Base-by-base conservation (phyloP, 352 stramenopile genomes). In the Lagenidium giganteum region DNA sequence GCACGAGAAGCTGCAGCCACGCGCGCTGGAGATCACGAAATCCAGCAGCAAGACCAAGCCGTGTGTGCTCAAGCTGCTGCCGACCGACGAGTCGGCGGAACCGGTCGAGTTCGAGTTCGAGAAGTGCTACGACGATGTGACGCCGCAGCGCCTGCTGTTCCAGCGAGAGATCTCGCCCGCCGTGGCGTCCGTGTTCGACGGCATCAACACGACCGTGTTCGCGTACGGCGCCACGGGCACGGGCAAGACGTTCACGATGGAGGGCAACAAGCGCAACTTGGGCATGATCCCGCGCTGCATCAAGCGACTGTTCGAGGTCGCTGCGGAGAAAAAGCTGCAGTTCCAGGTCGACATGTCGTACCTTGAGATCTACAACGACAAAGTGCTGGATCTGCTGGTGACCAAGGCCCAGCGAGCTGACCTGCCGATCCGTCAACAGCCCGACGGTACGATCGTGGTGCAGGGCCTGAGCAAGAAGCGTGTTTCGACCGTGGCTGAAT, bases 301-400 rank as follows among this genome's bases (percentile, higher is more conserved):
- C 25, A 61, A 64, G 34, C 55, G 54, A 18, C 31, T 88, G 14
- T 81, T 88, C 29, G 55, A 72, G 22, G 49, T 68, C 14, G 48
- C 37, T 0, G 31, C 42, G 2, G 54, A 70, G n/a, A 30, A 61
- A 16, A 47, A 47, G 17, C n/a, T 46, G 26, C 24, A 18, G 14
- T 67, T 61, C 29, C 42, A 63, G 30, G 28, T 79, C 40, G 36
- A 62, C 7, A 37, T 88, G 32, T 78, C 61, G 38, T 95, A 89
- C 45, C 49, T 96, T 1, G 78, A 96, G 61, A 76, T 96, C 31
- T 95, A 95, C 64, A 94, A 96, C 59, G 91, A 96, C 61, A 46
- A 55, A 12, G 87, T 96, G 20, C 51, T 70, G 13, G 89, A 95
- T 43, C 55, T 96, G 40, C 52, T 96, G 13, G 46, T 51, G 4